These are phyloP conservation scores for Cucurbita moschata DNA, from an alignment of 306 rosid species.

Conservation along the genomic window DNA sequence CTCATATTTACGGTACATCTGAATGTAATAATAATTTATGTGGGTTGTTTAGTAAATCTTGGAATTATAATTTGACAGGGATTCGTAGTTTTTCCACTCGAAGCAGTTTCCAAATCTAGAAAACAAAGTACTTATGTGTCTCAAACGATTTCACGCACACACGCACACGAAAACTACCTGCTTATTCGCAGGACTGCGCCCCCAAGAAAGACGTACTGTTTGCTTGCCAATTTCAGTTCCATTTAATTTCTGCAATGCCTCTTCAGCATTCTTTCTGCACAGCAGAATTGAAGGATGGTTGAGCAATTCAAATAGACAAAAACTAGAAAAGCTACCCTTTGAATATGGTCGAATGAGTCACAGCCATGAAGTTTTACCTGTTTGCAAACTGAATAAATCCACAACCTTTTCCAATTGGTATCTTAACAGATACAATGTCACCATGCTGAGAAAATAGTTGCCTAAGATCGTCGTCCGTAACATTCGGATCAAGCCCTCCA, in stretches of 20 bases:
- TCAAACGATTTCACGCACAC: background rate
- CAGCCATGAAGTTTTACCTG: conserved; percentile 30
- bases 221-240: conserved; percentile 79
- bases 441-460: conserved; percentile 77
- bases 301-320: background rate
- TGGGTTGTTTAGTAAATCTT: background rate
- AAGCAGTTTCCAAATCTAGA: background rate
- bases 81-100: background rate
- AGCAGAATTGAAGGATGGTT: conserved; percentile 14
- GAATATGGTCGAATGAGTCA: background rate
- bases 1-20: background rate
- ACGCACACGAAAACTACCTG: conserved; percentile 38
- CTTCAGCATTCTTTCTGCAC: conserved; percentile 78
- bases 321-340: background rate
- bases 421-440: conserved; percentile 84
- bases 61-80: background rate
- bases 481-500: conserved; percentile 94
- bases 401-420: conserved; percentile 92
- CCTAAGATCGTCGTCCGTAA: conserved; percentile 84
- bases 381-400: conserved; percentile 88
- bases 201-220: conserved; percentile 96
- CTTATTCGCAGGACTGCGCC: conserved; percentile 96
- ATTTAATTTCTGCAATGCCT: conserved; percentile 77
- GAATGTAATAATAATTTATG: background rate
- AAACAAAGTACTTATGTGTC: background rate